Base-by-base conservation (phyloP, 108 stramenopile genomes). In the Poteriospumella lacustris region DNA sequence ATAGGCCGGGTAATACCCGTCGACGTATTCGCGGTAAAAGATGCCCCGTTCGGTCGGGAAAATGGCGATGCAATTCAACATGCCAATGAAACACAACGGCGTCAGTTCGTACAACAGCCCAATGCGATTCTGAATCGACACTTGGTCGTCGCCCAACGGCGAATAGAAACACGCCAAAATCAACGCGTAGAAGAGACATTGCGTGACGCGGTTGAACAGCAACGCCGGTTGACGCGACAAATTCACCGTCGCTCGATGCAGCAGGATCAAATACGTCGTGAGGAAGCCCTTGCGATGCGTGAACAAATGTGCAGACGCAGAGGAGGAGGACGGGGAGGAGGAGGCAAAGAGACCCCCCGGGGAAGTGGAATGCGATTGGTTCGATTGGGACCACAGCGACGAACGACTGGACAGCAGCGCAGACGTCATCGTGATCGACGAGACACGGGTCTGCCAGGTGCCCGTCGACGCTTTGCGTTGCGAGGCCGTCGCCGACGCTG, bases 71-170 rank as follows among this genome's bases (percentile, higher is more conserved):
- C 70, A 52, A 44, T 3, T 12, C 31, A 73, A 31, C 70, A 73
- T 73, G 3, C 70, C 70, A 42, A 73, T 73, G 47, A 73, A 73
- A 28, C 70, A 44, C 41, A 73, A 5, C 43, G 70, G 31, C 12
- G 70, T 73, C 12, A 73, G 70, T 34, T 73, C 70, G 40, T 42
- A 73, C 5, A 73, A 24, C 26, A n/a, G 28, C 12, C 70, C 70
- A 33, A 73, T 73, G 43, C 36, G 36, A 33, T 73, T 73, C 70
- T 73, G 70, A 38, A 73, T 42, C 19, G 70, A 39, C 42, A 28
- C 70, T 24, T 73, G 70, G 41, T 44, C 28, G 24, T 39, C 15
- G 28, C 47, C 70, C 36, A 73, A 42, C 5, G 70, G 70, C 24
- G 70, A 24, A 38, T 73, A 73, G 31, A 73, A 73, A 26, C 24